These are phyloP conservation scores for Apiotrichum mycotoxinovorans DNA, from an alignment of 1,284 basidiomycete species.

Conservation along the genomic window DNA sequence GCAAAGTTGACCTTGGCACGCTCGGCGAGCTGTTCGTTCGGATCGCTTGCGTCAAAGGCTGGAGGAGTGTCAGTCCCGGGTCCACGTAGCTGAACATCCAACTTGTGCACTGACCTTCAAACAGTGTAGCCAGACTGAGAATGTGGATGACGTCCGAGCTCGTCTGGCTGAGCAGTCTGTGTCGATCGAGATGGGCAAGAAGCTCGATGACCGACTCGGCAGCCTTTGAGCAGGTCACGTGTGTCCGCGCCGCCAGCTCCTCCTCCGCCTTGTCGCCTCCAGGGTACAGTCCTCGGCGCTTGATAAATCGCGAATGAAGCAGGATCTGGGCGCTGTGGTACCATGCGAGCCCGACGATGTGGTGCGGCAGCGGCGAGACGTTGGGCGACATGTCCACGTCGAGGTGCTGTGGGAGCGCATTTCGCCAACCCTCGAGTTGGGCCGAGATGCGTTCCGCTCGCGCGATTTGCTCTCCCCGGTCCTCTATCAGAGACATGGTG, in stretches of 20 bases:
- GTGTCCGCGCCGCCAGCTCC: slow-evolving; percentile 14
- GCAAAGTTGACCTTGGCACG: slow-evolving; percentile 38
- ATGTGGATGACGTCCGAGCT: slow-evolving; percentile 45
- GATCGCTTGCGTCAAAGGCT: slow-evolving; percentile 28
- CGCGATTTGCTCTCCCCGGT: slow-evolving; percentile 1
- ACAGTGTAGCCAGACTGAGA: slow-evolving; percentile 38
- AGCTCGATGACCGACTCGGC: slow-evolving; percentile 36
- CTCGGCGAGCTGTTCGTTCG: slow-evolving; percentile 24
- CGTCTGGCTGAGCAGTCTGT: slow-evolving; percentile 31
- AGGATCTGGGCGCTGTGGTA: slow-evolving; percentile 39
- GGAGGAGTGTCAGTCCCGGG: not conserved
- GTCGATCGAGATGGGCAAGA: slow-evolving; percentile 31
- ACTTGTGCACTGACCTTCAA: slow-evolving; percentile 16
- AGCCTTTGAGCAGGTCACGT: slow-evolving; percentile 38
- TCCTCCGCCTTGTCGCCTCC: slow-evolving; percentile 4
- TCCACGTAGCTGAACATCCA: too few relatives aligned
- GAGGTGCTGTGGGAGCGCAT: slow-evolving; percentile 24
- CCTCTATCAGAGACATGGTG: not conserved
- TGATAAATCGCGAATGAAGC: slow-evolving; percentile 39
- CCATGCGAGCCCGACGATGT: slow-evolving; percentile 39
- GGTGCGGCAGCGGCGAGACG: slow-evolving; percentile 37
- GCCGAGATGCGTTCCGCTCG: slow-evolving; percentile 18
- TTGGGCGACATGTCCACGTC: slow-evolving; percentile 20
- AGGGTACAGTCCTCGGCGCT: slow-evolving; percentile 10
- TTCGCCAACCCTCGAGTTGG: slow-evolving; percentile 32